phyloP scores from a whole-genome alignment of 495 filamentous ascomycete species.

The Friedmanniomyces simplex region DNA sequence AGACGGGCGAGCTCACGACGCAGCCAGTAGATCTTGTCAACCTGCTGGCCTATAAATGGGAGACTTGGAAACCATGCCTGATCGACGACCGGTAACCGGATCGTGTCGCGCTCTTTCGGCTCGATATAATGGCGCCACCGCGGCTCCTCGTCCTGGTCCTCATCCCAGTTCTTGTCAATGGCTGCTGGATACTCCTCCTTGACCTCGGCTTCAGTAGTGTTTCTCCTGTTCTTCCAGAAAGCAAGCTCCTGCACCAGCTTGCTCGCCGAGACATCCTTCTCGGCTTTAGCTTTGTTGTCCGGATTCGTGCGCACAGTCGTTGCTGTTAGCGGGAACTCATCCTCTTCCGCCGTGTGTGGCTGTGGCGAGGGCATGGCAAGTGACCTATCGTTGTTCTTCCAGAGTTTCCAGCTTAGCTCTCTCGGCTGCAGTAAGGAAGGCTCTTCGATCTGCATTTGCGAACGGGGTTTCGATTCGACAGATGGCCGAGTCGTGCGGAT shows the following conservation, averaged over 20 bases:
- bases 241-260: slow-evolving; percentile 2
- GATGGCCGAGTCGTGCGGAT: slow-evolving; percentile 8
- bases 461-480: slow-evolving; percentile 13
- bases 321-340: slow-evolving; percentile 33
- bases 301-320: too few relatives aligned
- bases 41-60: slow-evolving; percentile 76
- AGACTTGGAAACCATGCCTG: slow-evolving; percentile 75
- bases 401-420: slow-evolving; percentile 17
- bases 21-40: slow-evolving; percentile 89
- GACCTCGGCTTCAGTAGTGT: slow-evolving; percentile 26
- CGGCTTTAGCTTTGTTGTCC: neutral
- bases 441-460: slow-evolving; percentile 15
- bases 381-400: slow-evolving; percentile 24
- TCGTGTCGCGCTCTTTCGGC: slow-evolving; percentile 73
- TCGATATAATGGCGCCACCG: slow-evolving; percentile 74
- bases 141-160: slow-evolving; percentile 58
- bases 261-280: neutral
- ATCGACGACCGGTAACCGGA: slow-evolving; percentile 67
- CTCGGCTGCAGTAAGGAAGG: neutral
- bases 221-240: slow-evolving; percentile 15
- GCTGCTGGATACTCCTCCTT: slow-evolving; percentile 55
- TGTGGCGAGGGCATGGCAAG: slow-evolving; percentile 36
- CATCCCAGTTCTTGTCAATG: slow-evolving; percentile 52
- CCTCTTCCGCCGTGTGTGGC: slow-evolving; percentile 35
- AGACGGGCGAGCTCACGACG: slow-evolving; percentile 78